Percentiles rank a stretch among this genome's conserved stretches.
phyloP scores from a whole-genome alignment of 306 rosid genomes.

The Rosa lucieae region DNA sequence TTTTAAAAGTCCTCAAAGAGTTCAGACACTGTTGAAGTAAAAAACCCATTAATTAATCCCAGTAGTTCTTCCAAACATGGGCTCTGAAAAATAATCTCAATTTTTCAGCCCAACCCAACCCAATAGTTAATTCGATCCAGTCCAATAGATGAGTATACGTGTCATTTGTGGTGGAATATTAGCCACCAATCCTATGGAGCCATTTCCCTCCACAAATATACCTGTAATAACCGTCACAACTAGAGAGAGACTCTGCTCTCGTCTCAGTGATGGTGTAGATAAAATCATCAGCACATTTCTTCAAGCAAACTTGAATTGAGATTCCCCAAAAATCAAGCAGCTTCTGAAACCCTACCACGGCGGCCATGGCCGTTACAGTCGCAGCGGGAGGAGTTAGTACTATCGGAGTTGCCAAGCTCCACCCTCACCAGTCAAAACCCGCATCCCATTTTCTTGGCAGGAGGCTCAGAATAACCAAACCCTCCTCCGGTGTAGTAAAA shows the following conservation, averaged over 20 bases:
- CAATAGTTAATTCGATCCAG: background rate
- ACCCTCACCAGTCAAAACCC: conserved; percentile 41
- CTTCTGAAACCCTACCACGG: conserved; percentile 6
- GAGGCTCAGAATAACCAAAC: conserved; percentile 41
- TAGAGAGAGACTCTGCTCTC: background rate
- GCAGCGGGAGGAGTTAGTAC: conserved; percentile 58
- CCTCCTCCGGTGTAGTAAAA: conserved; percentile 21
- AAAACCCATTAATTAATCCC: too few species aligned
- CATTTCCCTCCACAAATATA: conserved; percentile 57
- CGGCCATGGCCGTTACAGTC: conserved; percentile 50
- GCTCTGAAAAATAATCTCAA: background rate
- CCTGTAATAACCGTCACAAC: conserved; percentile 39
- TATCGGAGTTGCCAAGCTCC: conserved; percentile 49
- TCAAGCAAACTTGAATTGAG: background rate
- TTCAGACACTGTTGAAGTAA: too few species aligned
- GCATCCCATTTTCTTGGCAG: conserved; percentile 62
- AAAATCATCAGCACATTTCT: background rate
- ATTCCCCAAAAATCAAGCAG: conserved; percentile 7
- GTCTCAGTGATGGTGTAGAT: too few species aligned
- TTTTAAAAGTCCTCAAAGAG: too few species aligned
- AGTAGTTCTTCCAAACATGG: background rate
- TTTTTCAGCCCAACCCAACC: background rate
- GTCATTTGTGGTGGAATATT: conserved; percentile 39
- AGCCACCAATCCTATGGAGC: conserved; percentile 36
- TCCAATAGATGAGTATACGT: conserved; percentile 11